A percentile compares a stretch with the other conserved stretches of the same genome.
Evolutionary conservation across 73 alveolate genomes (phyloP).

Genomic region (Blepharisma stoltei): DNA sequence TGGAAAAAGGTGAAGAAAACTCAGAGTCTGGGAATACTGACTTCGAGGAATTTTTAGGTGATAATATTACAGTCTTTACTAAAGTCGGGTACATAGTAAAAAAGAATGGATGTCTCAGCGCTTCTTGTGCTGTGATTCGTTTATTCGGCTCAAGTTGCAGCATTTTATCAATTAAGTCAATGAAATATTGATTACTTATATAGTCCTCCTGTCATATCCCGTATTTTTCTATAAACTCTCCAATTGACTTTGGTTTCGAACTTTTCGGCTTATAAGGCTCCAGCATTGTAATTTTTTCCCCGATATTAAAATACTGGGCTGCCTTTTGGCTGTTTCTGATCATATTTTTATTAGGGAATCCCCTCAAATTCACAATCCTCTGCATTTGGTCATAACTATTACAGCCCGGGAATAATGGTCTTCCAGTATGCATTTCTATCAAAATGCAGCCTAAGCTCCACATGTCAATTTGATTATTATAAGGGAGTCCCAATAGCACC

Average conservation of each 20-base stretch:
- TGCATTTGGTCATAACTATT: slow-evolving; percentile 32
- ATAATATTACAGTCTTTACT: too few relatives aligned
- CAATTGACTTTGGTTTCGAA: too few relatives aligned
- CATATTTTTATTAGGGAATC: slow-evolving; percentile 30
- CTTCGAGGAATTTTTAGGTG: too few relatives aligned
- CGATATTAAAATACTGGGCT: too few relatives aligned
- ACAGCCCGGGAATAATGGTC: slow-evolving; percentile 37
- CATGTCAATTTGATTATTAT: slow-evolving; percentile 68
- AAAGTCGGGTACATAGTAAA: too few relatives aligned
- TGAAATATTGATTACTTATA: too few relatives aligned
- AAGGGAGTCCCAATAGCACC: slow-evolving; percentile 55
- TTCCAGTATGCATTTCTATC: slow-evolving; percentile 36
- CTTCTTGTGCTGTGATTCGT: slow-evolving; percentile 41
- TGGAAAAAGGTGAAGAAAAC: too few relatives aligned
- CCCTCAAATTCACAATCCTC: slow-evolving; percentile 24
- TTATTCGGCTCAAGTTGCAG: slow-evolving; percentile 39
- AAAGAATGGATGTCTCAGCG: slow-evolving; percentile 32
- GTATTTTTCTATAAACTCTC: too few relatives aligned
- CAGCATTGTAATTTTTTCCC: too few relatives aligned
- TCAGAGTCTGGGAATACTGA: too few relatives aligned
- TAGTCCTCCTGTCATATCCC: too few relatives aligned
- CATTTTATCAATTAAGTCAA: slow-evolving; percentile 9
- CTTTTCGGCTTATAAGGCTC: too few relatives aligned
- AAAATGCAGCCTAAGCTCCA: slow-evolving; percentile 80
- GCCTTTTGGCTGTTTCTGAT: neutral